Conservation (phyloP, 805 yeast species). For the Wickerhamiella shivajii region DNA sequence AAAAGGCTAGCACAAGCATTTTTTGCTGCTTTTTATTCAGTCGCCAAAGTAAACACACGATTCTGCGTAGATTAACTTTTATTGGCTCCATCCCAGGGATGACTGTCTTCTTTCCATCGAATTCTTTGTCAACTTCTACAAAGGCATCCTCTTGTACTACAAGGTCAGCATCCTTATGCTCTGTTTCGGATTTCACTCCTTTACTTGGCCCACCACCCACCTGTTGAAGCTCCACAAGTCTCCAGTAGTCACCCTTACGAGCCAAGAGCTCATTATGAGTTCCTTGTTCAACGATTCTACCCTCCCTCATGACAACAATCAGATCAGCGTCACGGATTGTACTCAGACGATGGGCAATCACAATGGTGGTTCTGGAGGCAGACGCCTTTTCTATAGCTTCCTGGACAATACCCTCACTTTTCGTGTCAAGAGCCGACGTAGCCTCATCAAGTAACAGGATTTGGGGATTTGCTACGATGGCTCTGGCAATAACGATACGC, state of each 20-base stretch:
- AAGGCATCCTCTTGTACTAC: constrained; percentile 1
- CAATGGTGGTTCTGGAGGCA: constrained; percentile 29
- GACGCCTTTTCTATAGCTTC: constrained; percentile 15
- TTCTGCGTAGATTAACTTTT: constrained; percentile 1
- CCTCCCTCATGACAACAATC: constrained; percentile 30
- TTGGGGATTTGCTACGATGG: constrained; percentile 42
- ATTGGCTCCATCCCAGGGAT: constrained; percentile 1
- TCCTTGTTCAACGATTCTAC: constrained; percentile 33
- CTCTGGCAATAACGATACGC: constrained; percentile 51
- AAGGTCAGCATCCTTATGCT: background rate
- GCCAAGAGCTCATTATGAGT: constrained; percentile 23
- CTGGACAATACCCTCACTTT: constrained; percentile 22
- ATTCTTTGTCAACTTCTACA: constrained; percentile 1
- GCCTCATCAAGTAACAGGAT: constrained; percentile 46
- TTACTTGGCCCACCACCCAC: background rate
- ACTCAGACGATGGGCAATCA: constrained; percentile 35
- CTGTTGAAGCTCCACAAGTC: constrained; percentile 20
- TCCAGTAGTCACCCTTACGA: constrained; percentile 15
- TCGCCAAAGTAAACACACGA: constrained; percentile 8
- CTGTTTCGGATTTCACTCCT: background rate
- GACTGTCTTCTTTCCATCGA: background rate
- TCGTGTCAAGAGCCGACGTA: constrained; percentile 38
- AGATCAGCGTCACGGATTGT: constrained; percentile 34
- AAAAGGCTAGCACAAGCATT: constrained; percentile 12
- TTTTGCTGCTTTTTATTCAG: constrained; percentile 13